Evolutionary conservation across 129 eudicot genomes (phyloP), one percentile per base, ranked within the genome.

Genomic region (Helianthus tuberosus): DNA sequence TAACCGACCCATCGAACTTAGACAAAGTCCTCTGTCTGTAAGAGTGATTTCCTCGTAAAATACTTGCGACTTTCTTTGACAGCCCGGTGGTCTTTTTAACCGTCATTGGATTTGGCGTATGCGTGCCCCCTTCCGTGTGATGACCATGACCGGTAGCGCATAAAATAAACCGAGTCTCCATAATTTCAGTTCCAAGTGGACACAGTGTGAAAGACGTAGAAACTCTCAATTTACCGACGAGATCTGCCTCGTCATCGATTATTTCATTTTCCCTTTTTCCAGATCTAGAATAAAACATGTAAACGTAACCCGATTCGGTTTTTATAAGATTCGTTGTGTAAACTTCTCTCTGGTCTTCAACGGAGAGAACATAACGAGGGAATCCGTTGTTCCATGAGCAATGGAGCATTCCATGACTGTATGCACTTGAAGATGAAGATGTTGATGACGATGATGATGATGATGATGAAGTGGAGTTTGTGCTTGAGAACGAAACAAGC

Each of bases 351-450:
- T 85, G 88, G 74, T 86, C 93, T 80, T 94, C 96, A 8, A 87
- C 65, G 5, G 98, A 84, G 82, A 90, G 90, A 52, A 84, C 82
- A 68, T 86, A 91, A 64, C 77, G 89, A 0, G 96, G 97, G 46
- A 64, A 62, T 54, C 93, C 96, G 66, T 82, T 66, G 43, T 84
- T 87, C 98, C 97, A 91, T 13, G 83, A 82, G 65, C 87, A 82
- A 20, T 88, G 97, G 39, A 94, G 91, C 93, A 88, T 94, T 63
- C 93, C 96, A 35, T 88, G 91, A 76, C 77, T 75, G 32, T 69
- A 75, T 64, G 78, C 11, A 57, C 75, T 68, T 4, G 86, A 75
- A 15, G 75, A 6, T 23, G 87, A 77, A 0, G 76, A 7, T 23
- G 87, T 83, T 38, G 87, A 63, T 14, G 89, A n/a, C n/a, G n/a